These are phyloP conservation scores for Metschnikowia santaceciliae DNA, from an alignment of 805 yeast species.

Conservation along the genomic window DNA sequence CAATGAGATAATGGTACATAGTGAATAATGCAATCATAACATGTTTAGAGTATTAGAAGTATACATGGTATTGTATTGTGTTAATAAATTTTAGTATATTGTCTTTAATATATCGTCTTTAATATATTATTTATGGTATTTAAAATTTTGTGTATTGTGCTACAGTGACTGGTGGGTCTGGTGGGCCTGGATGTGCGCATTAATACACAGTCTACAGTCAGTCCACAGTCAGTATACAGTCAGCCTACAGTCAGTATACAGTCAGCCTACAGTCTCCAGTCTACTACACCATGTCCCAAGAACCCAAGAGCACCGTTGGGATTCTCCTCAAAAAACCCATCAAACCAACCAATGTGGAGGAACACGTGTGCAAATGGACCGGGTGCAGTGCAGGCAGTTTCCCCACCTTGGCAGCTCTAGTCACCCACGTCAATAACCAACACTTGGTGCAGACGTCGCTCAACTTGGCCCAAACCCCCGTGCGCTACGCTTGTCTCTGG, in stretches of 20 bases:
- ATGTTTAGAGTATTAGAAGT: too few relatives aligned
- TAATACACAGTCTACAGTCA: too few relatives aligned
- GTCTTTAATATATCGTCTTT: too few relatives aligned
- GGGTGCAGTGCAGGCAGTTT: conserved; percentile 22
- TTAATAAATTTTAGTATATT: too few relatives aligned
- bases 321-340: neutral
- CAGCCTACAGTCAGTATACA: neutral
- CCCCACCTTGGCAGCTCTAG: conserved; percentile 24
- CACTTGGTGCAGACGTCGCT: conserved; percentile 26
- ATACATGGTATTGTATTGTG: too few relatives aligned
- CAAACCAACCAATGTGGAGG: conserved; percentile 5
- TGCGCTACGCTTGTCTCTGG: conserved; percentile 58
- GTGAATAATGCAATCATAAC: neutral
- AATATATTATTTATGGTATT: too few relatives aligned
- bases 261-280: neutral
- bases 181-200: too few relatives aligned
- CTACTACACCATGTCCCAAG: conserved; percentile 10
- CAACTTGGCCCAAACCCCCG: conserved; percentile 19
- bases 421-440: conserved; percentile 28
- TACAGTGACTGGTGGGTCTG: too few relatives aligned
- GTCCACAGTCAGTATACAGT: too few relatives aligned
- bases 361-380: conserved; percentile 30
- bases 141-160: too few relatives aligned
- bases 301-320: neutral
- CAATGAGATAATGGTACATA: conserved; percentile 1